Evolutionary conservation across 805 yeast genomes (phyloP), one percentile per base, ranked within the genome.

Genomic region (Zygosaccharomyces bailii): DNA sequence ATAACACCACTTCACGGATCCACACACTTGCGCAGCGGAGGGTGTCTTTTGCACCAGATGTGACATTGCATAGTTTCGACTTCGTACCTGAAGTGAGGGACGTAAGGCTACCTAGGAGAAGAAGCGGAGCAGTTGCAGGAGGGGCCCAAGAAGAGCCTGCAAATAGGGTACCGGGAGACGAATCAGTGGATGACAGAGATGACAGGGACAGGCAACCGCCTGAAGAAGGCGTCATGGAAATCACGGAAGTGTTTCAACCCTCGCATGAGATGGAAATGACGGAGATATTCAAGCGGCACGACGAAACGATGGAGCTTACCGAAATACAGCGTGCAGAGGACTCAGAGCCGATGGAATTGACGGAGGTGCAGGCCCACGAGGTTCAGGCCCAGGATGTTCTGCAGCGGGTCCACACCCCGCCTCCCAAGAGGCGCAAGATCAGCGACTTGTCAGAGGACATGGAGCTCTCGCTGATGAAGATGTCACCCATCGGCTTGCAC

Each of bases 31-130:
- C 39, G 3, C 55, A 50, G 31, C 49, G 91, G 45, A 65, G 91
- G 19, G 91, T 85, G 4, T 80, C 88, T 4, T 85, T 85, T 69
- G 90, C 90, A 0, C 85, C 85, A 1, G 86, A 80, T 52, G 86
- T 81, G 0, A 80, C 84, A 2, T 68, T 82, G 32, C 86, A 81
- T 55, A 76, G 79, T 55, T 71, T 74, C 52, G 80, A 67, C 39
- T 63, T 68, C 30, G 57, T 64, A 9, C 67, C 72, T 9, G 56
- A 56, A 40, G 43, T 43, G 11, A 29, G 41, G 14, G 46, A 34
- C 24, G 34, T 48, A 7, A 39, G 55, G 27, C 57, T 55, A 38
- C 62, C 62, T 2, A 46, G 60, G 38, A 36, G 62, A 20, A 57
- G 45, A 20, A 42, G 42, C 24, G 50, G 42, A 3, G 30, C 31